Evolutionary conservation across 2,329 filamentous ascomycete genomes (phyloP), one percentile per base, ranked within the genome.

Genomic region (Sarocladium oryzae): DNA sequence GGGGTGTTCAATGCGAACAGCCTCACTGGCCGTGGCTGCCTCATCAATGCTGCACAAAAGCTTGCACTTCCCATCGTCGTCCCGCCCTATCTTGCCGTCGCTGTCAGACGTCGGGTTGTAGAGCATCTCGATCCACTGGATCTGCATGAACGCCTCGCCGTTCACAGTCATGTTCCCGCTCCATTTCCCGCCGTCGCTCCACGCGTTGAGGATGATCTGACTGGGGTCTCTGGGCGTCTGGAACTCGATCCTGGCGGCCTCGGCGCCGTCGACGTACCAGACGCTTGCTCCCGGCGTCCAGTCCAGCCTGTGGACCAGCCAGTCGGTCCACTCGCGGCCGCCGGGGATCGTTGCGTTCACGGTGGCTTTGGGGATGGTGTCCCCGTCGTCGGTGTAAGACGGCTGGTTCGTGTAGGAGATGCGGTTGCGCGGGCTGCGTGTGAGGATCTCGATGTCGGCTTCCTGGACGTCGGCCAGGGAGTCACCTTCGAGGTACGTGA

Each of bases 331-430:
- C 24, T 63, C 56, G 15, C 63, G 57, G 3, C 65, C 62, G 16
- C 67, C 55, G 1, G 79, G 74, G 36, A 77, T 61, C 2, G 69
- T 75, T 10, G 67, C 69, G 55, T 76, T 77, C 7, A 66, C 58
- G 1, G 77, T 78, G 1, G 80, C 74, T 23, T 66, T 61, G 3
- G 69, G 60, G 38, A 78, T 64, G 28, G 73, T 68, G 32, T 73
- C 65, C 26, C 72, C 74, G 9, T 67, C 61, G 11, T 66, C 64
- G 52, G 67, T 72, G 52, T 76, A 73, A 0, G 76, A 69, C 0
- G 80, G 80, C 60, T 84, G 80, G 60, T 84, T 84, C 13, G 80
- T 83, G 64, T 80, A 84, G 54, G 78, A 74, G 33, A 79, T 64
- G 33, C 63, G 64, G 52, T 71, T 57, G 21, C 59, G 63, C 1